Percentiles rank a stretch among this genome's conserved stretches.
Evolutionary conservation across 306 rosid genomes (phyloP).

Genomic region (Cucumis hystrix): DNA sequence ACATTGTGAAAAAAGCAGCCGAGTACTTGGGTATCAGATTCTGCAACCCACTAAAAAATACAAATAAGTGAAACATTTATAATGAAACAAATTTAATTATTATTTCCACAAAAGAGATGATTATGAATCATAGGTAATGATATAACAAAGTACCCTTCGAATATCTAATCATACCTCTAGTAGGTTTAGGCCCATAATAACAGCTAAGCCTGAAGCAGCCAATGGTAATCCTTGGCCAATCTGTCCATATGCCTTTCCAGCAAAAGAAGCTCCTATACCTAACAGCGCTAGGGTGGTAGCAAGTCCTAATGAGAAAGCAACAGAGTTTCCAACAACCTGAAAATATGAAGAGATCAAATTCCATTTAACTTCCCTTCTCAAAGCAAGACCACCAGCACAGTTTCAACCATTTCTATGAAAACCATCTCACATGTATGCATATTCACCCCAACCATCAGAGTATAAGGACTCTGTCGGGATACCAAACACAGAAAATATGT

Average conservation of each 20-base stretch:
- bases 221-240: conserved; percentile 88
- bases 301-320: conserved; percentile 89
- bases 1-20: neutral
- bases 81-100: neutral
- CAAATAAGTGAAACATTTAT: neutral
- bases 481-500: too few relatives aligned
- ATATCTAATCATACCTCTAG: conserved; percentile 41
- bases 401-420: neutral
- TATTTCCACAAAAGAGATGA: neutral
- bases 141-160: neutral
- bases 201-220: conserved; percentile 90
- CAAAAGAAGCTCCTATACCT: conserved; percentile 85
- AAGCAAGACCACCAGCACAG: neutral
- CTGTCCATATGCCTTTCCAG: conserved; percentile 98
- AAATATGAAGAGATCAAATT: neutral
- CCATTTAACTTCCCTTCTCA: neutral
- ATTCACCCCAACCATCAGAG: neutral
- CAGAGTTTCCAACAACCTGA: conserved; percentile 79
- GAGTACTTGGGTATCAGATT: neutral
- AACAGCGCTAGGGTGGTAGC: conserved; percentile 85
- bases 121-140: neutral
- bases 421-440: neutral
- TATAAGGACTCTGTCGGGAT: neutral
- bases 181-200: conserved; percentile 86
- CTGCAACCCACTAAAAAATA: neutral